Evolutionary conservation across 2,329 filamentous ascomycete genomes (phyloP), one percentile per base, ranked within the genome.

Genomic region (Fusarium pininemorale): DNA sequence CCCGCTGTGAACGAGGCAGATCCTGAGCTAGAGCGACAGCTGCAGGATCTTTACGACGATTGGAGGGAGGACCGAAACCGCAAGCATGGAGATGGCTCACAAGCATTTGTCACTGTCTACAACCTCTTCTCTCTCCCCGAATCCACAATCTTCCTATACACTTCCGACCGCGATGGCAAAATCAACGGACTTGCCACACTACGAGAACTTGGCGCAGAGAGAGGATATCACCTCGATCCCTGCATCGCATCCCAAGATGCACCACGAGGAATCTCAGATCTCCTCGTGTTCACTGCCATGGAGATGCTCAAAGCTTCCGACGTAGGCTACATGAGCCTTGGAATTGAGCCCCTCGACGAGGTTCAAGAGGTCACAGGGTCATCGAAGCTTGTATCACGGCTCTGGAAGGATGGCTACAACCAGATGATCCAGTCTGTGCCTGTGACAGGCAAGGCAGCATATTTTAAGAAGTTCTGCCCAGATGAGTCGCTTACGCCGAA

Each of bases 41-140:
- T 69, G 3, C 63, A 67, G 20, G 20, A 35, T 2, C 50, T 69
- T 24, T 69, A 69, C 9, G 66, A 69, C 13, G 39, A 55, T 35
- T 69, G 63, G 66, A 58, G 66, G 32, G 22, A 32, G 9, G 38
- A 56, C 14, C 45, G 66, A 28, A 68, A 69, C 20, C 13, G 16
- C 2, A 61, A 63, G 16, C 32, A 38, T 3, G 26, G 11, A 10
- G 50, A 30, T 15, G 24, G 50, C 16, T 56, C 35, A 6, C 66
- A 69, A 5, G 66, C 63, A 2, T 69, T 69, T 6, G 57, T 69
- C 5, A 69, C 66, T 7, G 35, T 69, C 28, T 69, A 69, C 7
- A 15, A 68, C 3, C 30, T 69, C 1, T 63, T 69, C 4, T 67
- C 66, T 1, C 39, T 51, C 5, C 56, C 47, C 0, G 38, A 48